Evolutionary conservation across 345 rosid species (phyloP), one percentile per base, ranked within the genome.

Genomic region (Adansonia digitata): DNA sequence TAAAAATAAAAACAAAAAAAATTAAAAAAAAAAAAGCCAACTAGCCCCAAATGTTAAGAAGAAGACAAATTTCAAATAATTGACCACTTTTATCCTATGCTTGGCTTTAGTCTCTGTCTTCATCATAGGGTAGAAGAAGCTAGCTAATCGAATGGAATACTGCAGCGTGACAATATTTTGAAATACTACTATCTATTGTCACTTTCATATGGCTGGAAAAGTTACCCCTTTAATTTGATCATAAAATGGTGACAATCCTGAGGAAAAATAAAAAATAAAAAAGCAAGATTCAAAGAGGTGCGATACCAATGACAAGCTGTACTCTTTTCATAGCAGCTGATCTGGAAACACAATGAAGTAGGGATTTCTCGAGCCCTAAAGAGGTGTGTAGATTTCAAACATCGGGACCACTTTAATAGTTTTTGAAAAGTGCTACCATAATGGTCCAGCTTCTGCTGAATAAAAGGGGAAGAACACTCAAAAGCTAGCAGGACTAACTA

Each of bases 371-470:
- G 20, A 67, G 24, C 43, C 64, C 22, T n/a, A 51, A 61, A 76
- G 66, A 76, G 59, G 71, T 13, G 27, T 7, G 35, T 60, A 11
- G 1, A 43, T 12, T 65, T 75, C 39, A 79, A 55, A 55, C 18
- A 53, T 55, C 17, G 67, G 80, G 80, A 80, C 77, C 77, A 72
- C 73, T 35, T 14, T 15, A 55, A 56, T n/a, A 57, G 27, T 62
- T n/a, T n/a, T n/a, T 13, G 61, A 75, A 10, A 22, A 26, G 18
- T 46, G 13, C 17, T 29, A 62, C 6, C 26, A 12, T 22, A 55
- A 22, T 55, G 60, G 60, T 55, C 15, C 60, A 55, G 60, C 31
- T 29, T 31, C 60, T 24, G 11, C 60, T 55, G 31, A 14, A 29
- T 10, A 22, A 24, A 11, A 55, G 55, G 56, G 31, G 27, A 22